Percentiles rank a stretch among this genome's conserved stretches.
These are phyloP conservation scores for Phytophthora pisi DNA, from an alignment of 352 stramenopile species.

Conservation along the genomic window DNA sequence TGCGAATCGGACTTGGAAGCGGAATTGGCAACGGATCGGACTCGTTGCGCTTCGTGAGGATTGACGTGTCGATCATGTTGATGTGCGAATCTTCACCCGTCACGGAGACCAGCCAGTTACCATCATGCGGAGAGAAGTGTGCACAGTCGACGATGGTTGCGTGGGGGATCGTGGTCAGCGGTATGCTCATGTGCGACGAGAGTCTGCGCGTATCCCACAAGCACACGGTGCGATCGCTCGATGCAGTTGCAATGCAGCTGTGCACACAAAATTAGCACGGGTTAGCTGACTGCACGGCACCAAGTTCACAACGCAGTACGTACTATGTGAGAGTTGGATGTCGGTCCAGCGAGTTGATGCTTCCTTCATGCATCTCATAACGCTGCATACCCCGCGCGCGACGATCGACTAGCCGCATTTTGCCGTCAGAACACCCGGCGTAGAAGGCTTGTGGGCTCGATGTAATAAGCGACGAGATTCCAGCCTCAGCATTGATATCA, in stretches of 20 bases:
- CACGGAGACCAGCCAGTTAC: constrained; percentile 65
- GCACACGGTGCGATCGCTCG: constrained; percentile 62
- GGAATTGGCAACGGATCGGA: constrained; percentile 35
- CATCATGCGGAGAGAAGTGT: constrained; percentile 68
- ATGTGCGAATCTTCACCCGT: constrained; percentile 60
- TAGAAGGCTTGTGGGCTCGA: constrained; percentile 38
- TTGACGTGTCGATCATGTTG: constrained; percentile 55
- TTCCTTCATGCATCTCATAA: constrained; percentile 62
- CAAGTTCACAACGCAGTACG: constrained; percentile 12
- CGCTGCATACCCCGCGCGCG: constrained; percentile 26
- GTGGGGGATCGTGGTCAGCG: constrained; percentile 57
- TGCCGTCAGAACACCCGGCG: constrained; percentile 55
- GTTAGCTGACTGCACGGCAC: too few species aligned
- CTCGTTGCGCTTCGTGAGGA: constrained; percentile 12
- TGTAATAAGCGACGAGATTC: constrained; percentile 53
- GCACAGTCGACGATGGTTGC: constrained; percentile 65
- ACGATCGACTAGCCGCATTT: constrained; percentile 52
- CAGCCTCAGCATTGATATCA: constrained; percentile 34
- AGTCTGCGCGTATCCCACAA: constrained; percentile 75
- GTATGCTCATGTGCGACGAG: constrained; percentile 32
- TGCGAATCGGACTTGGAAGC: constrained; percentile 31
- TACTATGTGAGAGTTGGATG: constrained; percentile 65
- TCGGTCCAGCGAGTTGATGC: constrained; percentile 74
- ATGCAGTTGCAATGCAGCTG: constrained; percentile 72
- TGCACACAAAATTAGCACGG: background rate